Percentiles rank a stretch among this genome's conserved stretches.
Evolutionary conservation across 2,329 filamentous ascomycete genomes (phyloP).

Genomic region (Dryadomyces quercus-mongolicae): DNA sequence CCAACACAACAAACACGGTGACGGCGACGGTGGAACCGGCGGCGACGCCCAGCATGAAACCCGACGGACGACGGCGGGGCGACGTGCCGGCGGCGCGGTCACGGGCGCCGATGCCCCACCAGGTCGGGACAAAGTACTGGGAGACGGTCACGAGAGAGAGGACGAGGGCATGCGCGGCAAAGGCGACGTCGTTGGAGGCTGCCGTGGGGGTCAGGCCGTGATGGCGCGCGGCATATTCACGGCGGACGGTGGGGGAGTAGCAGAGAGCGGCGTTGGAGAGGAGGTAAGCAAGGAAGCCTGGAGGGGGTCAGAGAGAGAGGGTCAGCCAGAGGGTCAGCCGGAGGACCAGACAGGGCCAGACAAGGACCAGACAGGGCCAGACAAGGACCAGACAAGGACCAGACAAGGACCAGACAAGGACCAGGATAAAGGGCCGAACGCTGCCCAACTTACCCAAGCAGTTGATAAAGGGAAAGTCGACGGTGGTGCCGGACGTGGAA

Average conservation of each 20-base stretch:
- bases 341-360: too few relatives aligned
- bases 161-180: slow-evolving; percentile 69
- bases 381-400: too few relatives aligned
- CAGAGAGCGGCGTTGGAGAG: slow-evolving; percentile 65
- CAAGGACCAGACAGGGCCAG: too few relatives aligned
- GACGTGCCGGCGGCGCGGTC: slow-evolving; percentile 17
- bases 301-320: background rate
- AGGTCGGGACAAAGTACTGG: slow-evolving; percentile 56
- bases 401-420: too few relatives aligned
- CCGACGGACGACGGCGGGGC: slow-evolving; percentile 40
- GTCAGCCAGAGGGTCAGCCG: background rate
- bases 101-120: slow-evolving; percentile 59
- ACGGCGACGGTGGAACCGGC: slow-evolving; percentile 55
- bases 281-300: slow-evolving; percentile 64
- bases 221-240: slow-evolving; percentile 75
- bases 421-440: background rate
- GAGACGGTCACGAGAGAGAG: slow-evolving; percentile 62
- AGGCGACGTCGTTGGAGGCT: slow-evolving; percentile 78
- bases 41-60: slow-evolving; percentile 55
- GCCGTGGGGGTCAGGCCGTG: slow-evolving; percentile 68
- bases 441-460: slow-evolving; percentile 33
- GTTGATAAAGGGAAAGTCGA: slow-evolving; percentile 79
- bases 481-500: slow-evolving; percentile 71
- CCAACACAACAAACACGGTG: slow-evolving; percentile 32
- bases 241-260: slow-evolving; percentile 63